phyloP scores from a whole-genome alignment of 768 basidiomycete species.

The Naganishia antarctica region DNA sequence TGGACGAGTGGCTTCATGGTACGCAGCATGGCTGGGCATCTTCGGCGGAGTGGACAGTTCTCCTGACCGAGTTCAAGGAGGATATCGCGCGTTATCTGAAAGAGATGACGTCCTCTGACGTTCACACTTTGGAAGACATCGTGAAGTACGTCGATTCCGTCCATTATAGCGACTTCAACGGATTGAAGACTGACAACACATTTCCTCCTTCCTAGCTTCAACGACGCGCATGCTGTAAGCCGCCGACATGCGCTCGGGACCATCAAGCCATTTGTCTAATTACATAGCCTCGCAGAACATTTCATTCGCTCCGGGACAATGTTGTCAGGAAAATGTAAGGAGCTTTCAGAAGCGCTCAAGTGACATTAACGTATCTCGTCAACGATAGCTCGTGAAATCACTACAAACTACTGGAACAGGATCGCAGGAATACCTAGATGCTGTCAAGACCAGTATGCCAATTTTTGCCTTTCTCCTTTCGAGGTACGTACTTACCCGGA shows the following conservation, averaged over 20 bases:
- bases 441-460: neutral
- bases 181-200: no score
- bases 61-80: conserved; percentile 22
- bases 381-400: neutral
- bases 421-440: neutral
- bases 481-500: no score
- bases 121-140: conserved; percentile 19
- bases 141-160: conserved; percentile 12
- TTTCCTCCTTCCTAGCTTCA: neutral
- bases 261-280: neutral
- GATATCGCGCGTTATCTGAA: conserved; percentile 12
- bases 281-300: neutral
- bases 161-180: neutral
- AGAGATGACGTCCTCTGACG: neutral
- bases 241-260: no score
- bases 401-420: neutral
- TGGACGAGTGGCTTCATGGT: neutral
- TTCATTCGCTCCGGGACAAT: neutral
- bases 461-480: no score
- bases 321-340: conserved; percentile 3
- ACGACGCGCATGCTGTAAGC: conserved; percentile 8
- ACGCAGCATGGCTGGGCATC: neutral
- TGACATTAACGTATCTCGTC: no score
- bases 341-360: no score
- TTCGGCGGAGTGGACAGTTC: neutral